Percentiles rank a stretch among this genome's conserved stretches.
Conservation (phyloP, 306 rosid genomes). For the Benincasa hispida region DNA sequence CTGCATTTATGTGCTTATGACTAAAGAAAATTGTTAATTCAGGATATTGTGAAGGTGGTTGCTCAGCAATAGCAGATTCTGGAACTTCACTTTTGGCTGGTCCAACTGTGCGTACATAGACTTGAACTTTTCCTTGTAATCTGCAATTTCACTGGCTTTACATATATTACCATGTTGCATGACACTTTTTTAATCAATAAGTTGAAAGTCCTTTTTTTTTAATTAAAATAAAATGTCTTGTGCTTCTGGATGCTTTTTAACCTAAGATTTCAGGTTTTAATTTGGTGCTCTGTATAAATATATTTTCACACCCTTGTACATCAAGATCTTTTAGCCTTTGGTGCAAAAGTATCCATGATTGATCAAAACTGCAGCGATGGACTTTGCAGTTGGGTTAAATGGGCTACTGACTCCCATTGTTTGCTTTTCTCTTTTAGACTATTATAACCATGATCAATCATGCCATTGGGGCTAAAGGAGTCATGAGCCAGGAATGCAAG, state of each 20-base stretch:
- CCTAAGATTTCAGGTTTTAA: background rate
- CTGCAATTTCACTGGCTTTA: background rate
- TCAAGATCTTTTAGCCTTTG: background rate
- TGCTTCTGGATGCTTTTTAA: background rate
- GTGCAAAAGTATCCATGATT: background rate
- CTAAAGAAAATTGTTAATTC: conserved; percentile 9
- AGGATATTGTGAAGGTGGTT: conserved; percentile 63
- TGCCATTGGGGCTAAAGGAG: conserved; percentile 82
- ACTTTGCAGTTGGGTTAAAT: background rate
- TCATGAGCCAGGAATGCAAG: conserved; percentile 73
- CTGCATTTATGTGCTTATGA: background rate
- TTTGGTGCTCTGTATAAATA: background rate
- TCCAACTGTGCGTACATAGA: conserved; percentile 58
- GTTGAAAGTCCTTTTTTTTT: background rate
- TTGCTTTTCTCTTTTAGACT: conserved; percentile 22
- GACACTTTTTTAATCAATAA: background rate
- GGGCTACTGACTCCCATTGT: background rate
- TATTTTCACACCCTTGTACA: background rate
- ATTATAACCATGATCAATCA: conserved; percentile 70
- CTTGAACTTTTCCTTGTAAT: background rate
- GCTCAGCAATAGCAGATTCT: conserved; percentile 89
- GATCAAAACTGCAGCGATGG: background rate
- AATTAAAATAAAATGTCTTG: background rate
- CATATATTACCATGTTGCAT: background rate
- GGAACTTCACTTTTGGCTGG: conserved; percentile 96